A percentile compares a stretch with the other conserved stretches of the same genome.
Conservation (phyloP, 305 asterid genomes). For the Fraxinus baroniana region DNA sequence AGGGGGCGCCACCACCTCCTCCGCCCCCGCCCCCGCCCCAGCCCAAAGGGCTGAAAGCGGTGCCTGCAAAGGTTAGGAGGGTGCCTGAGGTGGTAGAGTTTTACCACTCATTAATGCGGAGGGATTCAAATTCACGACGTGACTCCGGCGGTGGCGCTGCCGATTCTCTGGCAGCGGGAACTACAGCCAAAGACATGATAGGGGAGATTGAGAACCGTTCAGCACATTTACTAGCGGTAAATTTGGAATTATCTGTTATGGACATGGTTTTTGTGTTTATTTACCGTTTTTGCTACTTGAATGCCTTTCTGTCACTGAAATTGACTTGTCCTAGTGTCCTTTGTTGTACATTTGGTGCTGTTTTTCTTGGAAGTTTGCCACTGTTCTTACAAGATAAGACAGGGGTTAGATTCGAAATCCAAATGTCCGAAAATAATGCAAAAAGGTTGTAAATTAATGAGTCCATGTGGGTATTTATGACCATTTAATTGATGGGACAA, state of each 20-base stretch:
- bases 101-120: constrained; percentile 53
- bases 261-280: constrained; percentile 18
- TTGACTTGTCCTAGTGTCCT: constrained; percentile 48
- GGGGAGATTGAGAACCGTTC: constrained; percentile 98
- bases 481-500: constrained; percentile 22
- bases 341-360: constrained; percentile 34
- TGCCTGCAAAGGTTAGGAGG: constrained; percentile 42
- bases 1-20: constrained; percentile 34
- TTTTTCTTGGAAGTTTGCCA: constrained; percentile 48
- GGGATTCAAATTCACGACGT: constrained; percentile 3
- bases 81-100: constrained; percentile 59
- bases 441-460: constrained; percentile 27
- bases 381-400: constrained; percentile 57
- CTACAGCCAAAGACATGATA: constrained; percentile 87
- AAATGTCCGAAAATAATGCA: background rate
- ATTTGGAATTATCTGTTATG: constrained; percentile 18
- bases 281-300: constrained; percentile 48
- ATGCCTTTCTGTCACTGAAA: constrained; percentile 40
- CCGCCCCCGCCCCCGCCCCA: constrained; percentile 51
- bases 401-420: constrained; percentile 56
- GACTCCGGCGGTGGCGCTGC: constrained; percentile 29
- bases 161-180: constrained; percentile 40
- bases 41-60: constrained; percentile 25
- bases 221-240: constrained; percentile 82
- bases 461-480: constrained; percentile 44